Conservation (phyloP, 768 basidiomycete genomes). For the Albatrellus ellisii region DNA sequence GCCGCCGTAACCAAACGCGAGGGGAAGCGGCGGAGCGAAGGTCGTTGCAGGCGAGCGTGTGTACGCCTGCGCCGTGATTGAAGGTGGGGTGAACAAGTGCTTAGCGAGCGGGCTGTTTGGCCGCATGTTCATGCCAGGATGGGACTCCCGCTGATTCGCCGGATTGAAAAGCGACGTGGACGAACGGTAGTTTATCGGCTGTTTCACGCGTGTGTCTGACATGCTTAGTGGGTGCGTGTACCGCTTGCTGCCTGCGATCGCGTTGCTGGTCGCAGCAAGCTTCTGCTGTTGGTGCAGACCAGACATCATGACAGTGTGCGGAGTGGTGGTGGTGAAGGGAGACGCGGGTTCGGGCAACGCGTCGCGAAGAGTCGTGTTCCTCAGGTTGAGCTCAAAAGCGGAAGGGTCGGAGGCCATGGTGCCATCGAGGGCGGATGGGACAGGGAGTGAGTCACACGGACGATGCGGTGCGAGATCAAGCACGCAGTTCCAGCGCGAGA, state of each 20-base stretch:
- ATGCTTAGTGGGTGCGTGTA: constrained; percentile 23
- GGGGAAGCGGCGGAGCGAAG: constrained; percentile 8
- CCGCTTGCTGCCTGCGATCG: constrained; percentile 44
- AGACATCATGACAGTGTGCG: constrained; percentile 10
- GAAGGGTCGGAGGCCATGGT: not conserved
- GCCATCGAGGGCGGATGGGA: constrained; percentile 1
- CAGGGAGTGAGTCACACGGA: constrained; percentile 15
- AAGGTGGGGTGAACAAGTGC: constrained; percentile 8
- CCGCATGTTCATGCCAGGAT: constrained; percentile 2
- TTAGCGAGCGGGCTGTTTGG: constrained; percentile 6
- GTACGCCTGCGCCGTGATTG: constrained; percentile 4
- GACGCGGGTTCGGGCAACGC: constrained; percentile 67
- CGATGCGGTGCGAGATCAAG: constrained; percentile 51
- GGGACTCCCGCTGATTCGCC: constrained; percentile 2
- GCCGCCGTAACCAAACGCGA: not conserved
- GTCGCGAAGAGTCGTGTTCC: constrained; percentile 22
- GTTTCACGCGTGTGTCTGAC: constrained; percentile 19
- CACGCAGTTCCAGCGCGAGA: constrained; percentile 83
- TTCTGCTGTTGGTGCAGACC: constrained; percentile 20
- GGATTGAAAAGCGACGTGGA: constrained; percentile 20
- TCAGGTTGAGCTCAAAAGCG: too few species aligned
- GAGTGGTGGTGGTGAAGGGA: constrained; percentile 34
- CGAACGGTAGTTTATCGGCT: constrained; percentile 17
- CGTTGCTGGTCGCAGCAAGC: constrained; percentile 20
- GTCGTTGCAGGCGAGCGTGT: constrained; percentile 6